Evolutionary conservation across 345 rosid genomes (phyloP).

Genomic region (Crucihimalaya himalaica): DNA sequence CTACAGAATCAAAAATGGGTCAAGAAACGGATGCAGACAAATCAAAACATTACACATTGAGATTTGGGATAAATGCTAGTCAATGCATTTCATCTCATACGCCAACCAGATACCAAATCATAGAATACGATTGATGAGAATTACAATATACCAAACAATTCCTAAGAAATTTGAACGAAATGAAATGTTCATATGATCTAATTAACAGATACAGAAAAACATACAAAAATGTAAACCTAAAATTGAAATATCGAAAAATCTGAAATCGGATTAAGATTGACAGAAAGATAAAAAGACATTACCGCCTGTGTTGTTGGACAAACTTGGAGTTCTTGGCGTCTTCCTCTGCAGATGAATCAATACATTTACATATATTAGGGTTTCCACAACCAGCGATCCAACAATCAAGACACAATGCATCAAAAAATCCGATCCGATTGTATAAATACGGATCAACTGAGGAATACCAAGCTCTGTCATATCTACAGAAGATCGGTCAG

Average conservation of each 20-base stretch:
- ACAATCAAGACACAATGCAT: slow-evolving; percentile 1
- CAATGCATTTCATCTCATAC: neutral
- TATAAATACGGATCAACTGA: neutral
- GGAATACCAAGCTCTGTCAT: neutral
- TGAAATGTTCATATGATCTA: neutral
- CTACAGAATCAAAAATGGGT: neutral
- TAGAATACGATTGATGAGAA: too few species aligned
- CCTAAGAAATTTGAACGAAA: too few species aligned
- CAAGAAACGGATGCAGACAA: slow-evolving; percentile 12
- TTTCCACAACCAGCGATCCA: slow-evolving; percentile 9
- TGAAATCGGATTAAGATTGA: neutral
- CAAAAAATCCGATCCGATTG: slow-evolving; percentile 4
- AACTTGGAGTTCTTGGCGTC: slow-evolving; percentile 86
- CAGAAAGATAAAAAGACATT: neutral
- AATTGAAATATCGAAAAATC: neutral
- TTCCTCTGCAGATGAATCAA: slow-evolving; percentile 62
- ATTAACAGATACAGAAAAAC: neutral
- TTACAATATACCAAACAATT: too few species aligned
- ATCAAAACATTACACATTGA: neutral
- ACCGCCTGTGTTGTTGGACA: slow-evolving; percentile 86
- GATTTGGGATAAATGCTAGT: neutral
- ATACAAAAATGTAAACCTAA: neutral
- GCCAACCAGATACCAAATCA: neutral
- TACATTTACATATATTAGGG: slow-evolving; percentile 21
- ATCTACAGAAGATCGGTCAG: slow-evolving; percentile 1